phyloP scores from a whole-genome alignment of 148 eudicot species.

The Arctostaphylos glauca region DNA sequence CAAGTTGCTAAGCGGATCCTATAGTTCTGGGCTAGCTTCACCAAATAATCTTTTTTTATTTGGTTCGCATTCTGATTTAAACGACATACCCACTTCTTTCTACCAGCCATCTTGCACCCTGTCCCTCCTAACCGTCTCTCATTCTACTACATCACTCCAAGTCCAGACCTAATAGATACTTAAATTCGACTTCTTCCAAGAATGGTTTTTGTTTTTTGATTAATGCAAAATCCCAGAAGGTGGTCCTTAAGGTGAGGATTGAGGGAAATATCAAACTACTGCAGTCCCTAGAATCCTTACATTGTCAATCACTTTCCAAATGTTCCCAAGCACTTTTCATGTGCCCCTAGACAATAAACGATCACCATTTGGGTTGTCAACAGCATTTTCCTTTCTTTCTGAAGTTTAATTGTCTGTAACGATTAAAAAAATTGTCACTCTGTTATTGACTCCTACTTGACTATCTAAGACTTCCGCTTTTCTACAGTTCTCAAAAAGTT shows the following conservation, averaged over 20 bases:
- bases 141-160: neutral
- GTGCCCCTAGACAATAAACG: neutral
- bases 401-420: neutral
- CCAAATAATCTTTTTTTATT: neutral
- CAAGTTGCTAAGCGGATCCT: no score
- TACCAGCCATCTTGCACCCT: no score
- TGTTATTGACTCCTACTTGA: neutral
- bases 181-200: neutral
- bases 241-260: neutral
- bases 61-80: no score
- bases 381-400: neutral
- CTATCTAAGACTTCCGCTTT: neutral
- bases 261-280: neutral
- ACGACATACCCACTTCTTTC: neutral
- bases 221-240: neutral
- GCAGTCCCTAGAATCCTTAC: neutral
- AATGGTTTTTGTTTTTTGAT: neutral
- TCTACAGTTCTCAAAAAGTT: neutral
- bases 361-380: neutral
- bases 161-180: neutral
- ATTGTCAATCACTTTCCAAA: neutral
- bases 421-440: neutral
- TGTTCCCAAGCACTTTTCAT: neutral
- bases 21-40: no score
- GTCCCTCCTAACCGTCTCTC: no score